phyloP scores from a whole-genome alignment of 73 alveolate genomes.

The Paramecium sexaurelia region DNA sequence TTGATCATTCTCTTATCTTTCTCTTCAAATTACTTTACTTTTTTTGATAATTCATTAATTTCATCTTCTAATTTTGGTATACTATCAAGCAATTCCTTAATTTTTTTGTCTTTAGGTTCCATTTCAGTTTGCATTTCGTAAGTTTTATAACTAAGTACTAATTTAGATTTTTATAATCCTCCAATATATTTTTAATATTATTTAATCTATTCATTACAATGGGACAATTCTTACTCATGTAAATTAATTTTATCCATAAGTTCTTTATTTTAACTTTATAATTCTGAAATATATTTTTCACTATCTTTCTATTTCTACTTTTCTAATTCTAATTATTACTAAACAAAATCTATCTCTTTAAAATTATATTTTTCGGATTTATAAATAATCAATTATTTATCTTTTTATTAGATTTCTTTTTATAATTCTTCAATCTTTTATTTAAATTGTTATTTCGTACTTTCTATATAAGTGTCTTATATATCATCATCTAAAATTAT shows the following conservation, averaged over 20 bases:
- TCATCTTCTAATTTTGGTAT: constrained; percentile 1
- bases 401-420: background rate
- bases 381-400: background rate
- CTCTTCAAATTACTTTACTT: background rate
- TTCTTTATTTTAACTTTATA: background rate
- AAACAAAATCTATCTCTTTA: background rate
- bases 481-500: background rate
- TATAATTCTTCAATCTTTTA: background rate
- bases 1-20: background rate
- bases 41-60: background rate
- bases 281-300: background rate
- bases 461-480: background rate
- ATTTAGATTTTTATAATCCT: background rate
- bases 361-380: background rate
- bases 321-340: background rate
- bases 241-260: background rate
- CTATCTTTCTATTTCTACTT: background rate
- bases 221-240: background rate
- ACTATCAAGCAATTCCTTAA: background rate
- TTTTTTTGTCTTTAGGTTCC: constrained; percentile 2
- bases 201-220: background rate
- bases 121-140: background rate
- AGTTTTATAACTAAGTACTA: background rate
- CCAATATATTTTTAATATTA: background rate
- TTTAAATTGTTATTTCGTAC: background rate